Conservation (phyloP, 352 stramenopile species). For the Globisporangium solare region DNA sequence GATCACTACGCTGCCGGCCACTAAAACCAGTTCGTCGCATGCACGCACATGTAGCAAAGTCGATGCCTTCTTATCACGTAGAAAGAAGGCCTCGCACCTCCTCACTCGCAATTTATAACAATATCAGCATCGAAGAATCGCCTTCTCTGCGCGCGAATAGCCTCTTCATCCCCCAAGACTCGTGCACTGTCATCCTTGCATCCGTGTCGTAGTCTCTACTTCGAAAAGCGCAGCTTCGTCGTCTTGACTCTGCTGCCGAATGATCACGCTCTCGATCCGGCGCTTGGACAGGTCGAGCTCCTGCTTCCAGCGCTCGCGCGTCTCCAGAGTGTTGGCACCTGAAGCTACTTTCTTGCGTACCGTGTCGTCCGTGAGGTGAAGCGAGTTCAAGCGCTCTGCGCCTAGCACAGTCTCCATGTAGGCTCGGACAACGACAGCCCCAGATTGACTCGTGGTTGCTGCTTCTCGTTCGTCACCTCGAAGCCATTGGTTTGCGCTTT, state of each 20-base stretch:
- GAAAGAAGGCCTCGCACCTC: too few species aligned
- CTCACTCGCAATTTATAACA: too few species aligned
- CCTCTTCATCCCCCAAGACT: background rate
- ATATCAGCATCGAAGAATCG: too few species aligned
- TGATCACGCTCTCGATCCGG: constrained; percentile 28
- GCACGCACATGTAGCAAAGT: too few species aligned
- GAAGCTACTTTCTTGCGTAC: constrained; percentile 8
- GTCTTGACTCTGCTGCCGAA: constrained; percentile 11
- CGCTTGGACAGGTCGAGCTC: constrained; percentile 64
- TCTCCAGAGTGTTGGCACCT: constrained; percentile 7
- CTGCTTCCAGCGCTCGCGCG: constrained; percentile 37
- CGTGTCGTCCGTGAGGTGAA: constrained; percentile 13
- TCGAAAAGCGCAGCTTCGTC: constrained; percentile 8
- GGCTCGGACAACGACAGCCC: constrained; percentile 19
- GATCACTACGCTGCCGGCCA: constrained; percentile 77
- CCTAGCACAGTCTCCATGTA: constrained; percentile 40
- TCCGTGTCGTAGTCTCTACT: constrained; percentile 20
- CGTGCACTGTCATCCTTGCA: background rate
- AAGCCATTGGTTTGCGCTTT: background rate
- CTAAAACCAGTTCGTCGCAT: constrained; percentile 16
- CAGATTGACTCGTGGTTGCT: constrained; percentile 7
- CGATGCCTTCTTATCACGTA: too few species aligned
- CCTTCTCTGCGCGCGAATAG: too few species aligned
- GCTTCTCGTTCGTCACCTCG: constrained; percentile 10
- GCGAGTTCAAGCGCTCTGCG: constrained; percentile 57